Conservation (phyloP, 2,329 filamentous ascomycete species). For the Colletotrichum sp. region DNA sequence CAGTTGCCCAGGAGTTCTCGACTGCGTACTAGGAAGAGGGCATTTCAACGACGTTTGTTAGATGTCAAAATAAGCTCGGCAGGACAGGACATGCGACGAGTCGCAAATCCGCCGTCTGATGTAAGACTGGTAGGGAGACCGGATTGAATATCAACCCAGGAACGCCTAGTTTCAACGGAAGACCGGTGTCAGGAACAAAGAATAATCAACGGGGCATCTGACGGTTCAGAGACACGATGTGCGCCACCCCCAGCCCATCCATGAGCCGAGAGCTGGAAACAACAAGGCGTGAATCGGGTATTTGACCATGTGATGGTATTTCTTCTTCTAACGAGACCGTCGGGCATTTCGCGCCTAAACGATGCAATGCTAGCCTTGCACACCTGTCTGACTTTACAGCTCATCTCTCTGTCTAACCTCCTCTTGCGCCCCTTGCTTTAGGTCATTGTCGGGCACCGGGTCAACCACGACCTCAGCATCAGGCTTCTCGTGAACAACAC, state of each 20-base stretch:
- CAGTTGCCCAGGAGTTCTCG: neutral
- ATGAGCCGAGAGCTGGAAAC: neutral
- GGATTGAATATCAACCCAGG: neutral
- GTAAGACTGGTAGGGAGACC: neutral
- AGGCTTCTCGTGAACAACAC: conserved; percentile 23
- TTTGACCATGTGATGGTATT: conserved; percentile 2
- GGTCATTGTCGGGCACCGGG: conserved; percentile 26
- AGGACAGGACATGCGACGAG: neutral
- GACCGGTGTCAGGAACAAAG: neutral
- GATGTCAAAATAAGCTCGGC: neutral
- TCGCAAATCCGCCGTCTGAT: neutral
- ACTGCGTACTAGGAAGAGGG: neutral
- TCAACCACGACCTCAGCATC: conserved; percentile 22
- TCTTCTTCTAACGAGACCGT: neutral
- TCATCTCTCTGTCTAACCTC: conserved; percentile 16
- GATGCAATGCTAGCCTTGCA: neutral
- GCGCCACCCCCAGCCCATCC: neutral
- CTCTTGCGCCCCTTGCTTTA: conserved; percentile 20
- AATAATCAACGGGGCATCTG: neutral
- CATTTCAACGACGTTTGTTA: neutral
- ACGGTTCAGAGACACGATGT: neutral
- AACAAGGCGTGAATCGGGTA: neutral
- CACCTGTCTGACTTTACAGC: neutral
- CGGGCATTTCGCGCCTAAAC: neutral
- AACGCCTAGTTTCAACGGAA: neutral